Base-by-base conservation (phyloP, 2,329 filamentous ascomycete species). In the Monilinia laxa region DNA sequence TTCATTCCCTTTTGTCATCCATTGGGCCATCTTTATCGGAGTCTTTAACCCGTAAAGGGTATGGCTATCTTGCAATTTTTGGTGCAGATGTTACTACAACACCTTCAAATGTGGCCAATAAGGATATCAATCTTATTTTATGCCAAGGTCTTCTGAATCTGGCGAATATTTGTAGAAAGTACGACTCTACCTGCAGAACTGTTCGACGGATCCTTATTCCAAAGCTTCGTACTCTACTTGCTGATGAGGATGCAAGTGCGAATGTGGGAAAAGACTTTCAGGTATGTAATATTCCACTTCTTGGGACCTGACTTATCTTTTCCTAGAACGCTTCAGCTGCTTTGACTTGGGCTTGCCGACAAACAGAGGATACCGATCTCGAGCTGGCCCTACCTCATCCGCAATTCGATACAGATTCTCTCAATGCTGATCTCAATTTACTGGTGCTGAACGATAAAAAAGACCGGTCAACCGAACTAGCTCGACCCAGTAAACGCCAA, bases 21-120 rank as follows among this genome's bases (percentile, higher is more conserved):
- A 56, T 70, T 31, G 60, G 62, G 54, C 51, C 40, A 7, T 67
- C 62, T 23, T n/a, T 74, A 16, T 68, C 71, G 6, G 68, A 69
- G 20, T 60, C 68, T n/a, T 66, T 75, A n/a, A 12, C 71, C n/a
- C 73, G 73, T 11, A 77, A 77, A 69, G 74, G 73, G 4, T 75
- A 73, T 56, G 64, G 62, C 28, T 62, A 73, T 28, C 67, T 77
- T 7, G 69, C 72, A n/a, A 66, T 71, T 18, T 64, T 76, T 11
- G 75, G 71, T 54, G 69, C 68, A 18, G 71, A 73, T 52, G 25
- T 77, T 18, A 49, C 76, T n/a, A 62, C 67, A 16, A 65, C 69
- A 31, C 64, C 68, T 6, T 45, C 40, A 18, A 45, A 68, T n/a
- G 51, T 75, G 20, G 70, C 60, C 10, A 67, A 72, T 18, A 64